A percentile compares a stretch with the other conserved stretches of the same genome.
These are phyloP conservation scores for Fonsecaea monophora DNA, from an alignment of 2,329 filamentous ascomycete genomes.

Conservation along the genomic window DNA sequence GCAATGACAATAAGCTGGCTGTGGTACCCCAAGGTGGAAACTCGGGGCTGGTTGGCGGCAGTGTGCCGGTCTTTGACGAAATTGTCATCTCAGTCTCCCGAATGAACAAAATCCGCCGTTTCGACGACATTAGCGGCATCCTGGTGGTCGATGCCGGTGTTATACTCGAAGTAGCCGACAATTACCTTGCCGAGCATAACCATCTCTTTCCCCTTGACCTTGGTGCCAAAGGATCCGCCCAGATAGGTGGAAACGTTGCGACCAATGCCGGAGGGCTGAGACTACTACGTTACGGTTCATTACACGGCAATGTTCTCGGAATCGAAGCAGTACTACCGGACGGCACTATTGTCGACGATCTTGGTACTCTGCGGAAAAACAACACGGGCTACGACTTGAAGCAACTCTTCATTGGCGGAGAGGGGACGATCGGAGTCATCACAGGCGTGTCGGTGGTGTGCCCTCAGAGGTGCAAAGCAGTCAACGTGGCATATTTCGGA, in stretches of 20 bases:
- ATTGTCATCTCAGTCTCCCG: slow-evolving; percentile 89
- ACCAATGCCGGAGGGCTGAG: slow-evolving; percentile 94
- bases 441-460: slow-evolving; percentile 89
- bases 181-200: slow-evolving; percentile 78
- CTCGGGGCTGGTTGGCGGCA: slow-evolving; percentile 92
- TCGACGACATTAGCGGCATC: slow-evolving; percentile 90
- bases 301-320: slow-evolving; percentile 91
- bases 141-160: slow-evolving; percentile 90
- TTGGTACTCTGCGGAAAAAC: slow-evolving; percentile 90
- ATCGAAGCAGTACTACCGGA: slow-evolving; percentile 93
- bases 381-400: slow-evolving; percentile 98
- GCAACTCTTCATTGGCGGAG: slow-evolving; percentile 93
- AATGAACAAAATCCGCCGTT: slow-evolving; percentile 90
- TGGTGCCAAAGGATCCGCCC: slow-evolving; percentile 96
- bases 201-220: slow-evolving; percentile 96
- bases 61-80: slow-evolving; percentile 96
- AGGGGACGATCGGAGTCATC: slow-evolving; percentile 93
- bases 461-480: slow-evolving; percentile 81
- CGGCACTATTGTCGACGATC: slow-evolving; percentile 87
- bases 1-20: slow-evolving; percentile 88
- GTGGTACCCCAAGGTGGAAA: slow-evolving; percentile 98
- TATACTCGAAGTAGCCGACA: slow-evolving; percentile 87
- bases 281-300: slow-evolving; percentile 87
- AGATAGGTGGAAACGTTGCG: slow-evolving; percentile 93
- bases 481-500: slow-evolving; percentile 95